Evolutionary conservation across 2,329 filamentous ascomycete species (phyloP).

Genomic region (Colletotrichum noveboracense): DNA sequence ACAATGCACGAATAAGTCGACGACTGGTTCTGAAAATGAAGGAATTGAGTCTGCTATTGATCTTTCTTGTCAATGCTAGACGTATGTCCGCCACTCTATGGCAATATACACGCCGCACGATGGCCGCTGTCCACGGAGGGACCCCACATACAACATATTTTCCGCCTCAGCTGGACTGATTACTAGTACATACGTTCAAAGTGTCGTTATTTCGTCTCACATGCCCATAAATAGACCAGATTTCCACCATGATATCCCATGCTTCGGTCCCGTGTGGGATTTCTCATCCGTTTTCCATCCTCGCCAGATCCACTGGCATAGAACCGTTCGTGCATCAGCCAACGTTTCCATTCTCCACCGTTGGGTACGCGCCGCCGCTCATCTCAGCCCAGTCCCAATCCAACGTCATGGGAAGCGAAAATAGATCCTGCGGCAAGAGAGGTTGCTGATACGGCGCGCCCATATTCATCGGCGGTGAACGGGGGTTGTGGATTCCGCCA

Average conservation of each 20-base stretch:
- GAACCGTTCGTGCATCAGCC: slow-evolving; percentile 24
- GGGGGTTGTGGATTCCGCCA: slow-evolving; percentile 35
- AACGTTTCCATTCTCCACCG: slow-evolving; percentile 67
- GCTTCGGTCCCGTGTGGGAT: slow-evolving; percentile 6
- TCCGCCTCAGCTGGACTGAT: slow-evolving; percentile 1
- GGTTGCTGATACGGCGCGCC: slow-evolving; percentile 72
- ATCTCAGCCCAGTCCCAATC: slow-evolving; percentile 85
- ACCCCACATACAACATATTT: not conserved
- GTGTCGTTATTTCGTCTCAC: slow-evolving; percentile 13
- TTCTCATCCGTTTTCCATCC: not conserved
- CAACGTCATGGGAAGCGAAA: slow-evolving; percentile 94
- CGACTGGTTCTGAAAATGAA: not conserved
- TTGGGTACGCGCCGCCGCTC: slow-evolving; percentile 68
- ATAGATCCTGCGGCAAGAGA: slow-evolving; percentile 90
- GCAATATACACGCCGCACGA: not conserved
- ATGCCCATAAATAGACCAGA: not conserved
- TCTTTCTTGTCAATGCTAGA: not conserved
- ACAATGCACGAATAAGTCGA: not conserved
- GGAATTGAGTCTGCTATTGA: not conserved
- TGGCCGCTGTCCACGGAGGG: not conserved
- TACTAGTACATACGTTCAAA: slow-evolving; percentile 14
- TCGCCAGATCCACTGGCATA: not conserved
- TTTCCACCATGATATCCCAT: not conserved
- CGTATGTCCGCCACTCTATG: not conserved
- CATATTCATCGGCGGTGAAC: slow-evolving; percentile 38